Evolutionary conservation across 129 eudicot genomes (phyloP).

Genomic region (Cynara cardunculus): DNA sequence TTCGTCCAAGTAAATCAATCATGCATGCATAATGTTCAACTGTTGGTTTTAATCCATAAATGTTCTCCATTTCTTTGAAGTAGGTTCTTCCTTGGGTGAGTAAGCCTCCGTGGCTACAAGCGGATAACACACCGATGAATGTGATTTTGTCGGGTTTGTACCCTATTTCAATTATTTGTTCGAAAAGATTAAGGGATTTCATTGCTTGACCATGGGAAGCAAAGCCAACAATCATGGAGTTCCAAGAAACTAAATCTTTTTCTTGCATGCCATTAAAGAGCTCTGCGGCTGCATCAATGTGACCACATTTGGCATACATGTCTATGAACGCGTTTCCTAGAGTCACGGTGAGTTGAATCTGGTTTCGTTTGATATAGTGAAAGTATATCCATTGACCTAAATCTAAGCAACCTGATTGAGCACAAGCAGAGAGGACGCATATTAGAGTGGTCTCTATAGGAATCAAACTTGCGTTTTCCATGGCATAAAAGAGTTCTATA

Average conservation of each 20-base stretch:
- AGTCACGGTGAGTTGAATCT: conserved; percentile 40
- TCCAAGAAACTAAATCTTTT: conserved; percentile 52
- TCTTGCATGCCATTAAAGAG: conserved; percentile 44
- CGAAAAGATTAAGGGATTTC: conserved; percentile 38
- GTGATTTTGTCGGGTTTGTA: conserved; percentile 57
- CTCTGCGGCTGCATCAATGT: conserved; percentile 40
- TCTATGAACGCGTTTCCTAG: conserved; percentile 69
- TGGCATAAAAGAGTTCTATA: conserved; percentile 47
- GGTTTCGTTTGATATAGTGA: conserved; percentile 36
- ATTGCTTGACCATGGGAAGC: conserved; percentile 58
- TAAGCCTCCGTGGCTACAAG: conserved; percentile 62
- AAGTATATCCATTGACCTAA: conserved; percentile 76
- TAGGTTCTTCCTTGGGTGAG: conserved; percentile 50
- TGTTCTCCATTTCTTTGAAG: conserved; percentile 47
- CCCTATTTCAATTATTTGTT: conserved; percentile 41
- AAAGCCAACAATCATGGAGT: conserved; percentile 58
- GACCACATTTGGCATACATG: conserved; percentile 84
- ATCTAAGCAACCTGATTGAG: conserved; percentile 54
- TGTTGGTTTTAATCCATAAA: conserved; percentile 49
- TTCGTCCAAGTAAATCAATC: conserved; percentile 65
- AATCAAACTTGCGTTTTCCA: conserved; percentile 49
- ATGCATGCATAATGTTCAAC: conserved; percentile 67
- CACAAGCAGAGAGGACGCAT: conserved; percentile 64
- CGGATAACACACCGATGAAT: conserved; percentile 48
- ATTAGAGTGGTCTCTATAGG: conserved; percentile 57